These are phyloP conservation scores for Lasiosphaeria hispida DNA, from an alignment of 495 filamentous ascomycete species.

Conservation along the genomic window DNA sequence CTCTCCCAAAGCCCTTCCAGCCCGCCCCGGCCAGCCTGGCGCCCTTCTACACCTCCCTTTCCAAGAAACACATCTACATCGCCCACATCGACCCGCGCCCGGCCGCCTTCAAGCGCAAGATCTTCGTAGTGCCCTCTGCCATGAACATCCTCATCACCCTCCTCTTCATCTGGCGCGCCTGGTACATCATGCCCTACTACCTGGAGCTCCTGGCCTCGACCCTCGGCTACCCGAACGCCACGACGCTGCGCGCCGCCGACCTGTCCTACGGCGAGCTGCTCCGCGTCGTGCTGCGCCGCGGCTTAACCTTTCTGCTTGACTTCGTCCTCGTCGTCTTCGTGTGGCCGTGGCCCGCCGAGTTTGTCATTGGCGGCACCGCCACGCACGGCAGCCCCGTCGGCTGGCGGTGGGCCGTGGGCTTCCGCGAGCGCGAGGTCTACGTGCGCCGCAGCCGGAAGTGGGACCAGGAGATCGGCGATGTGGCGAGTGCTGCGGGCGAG, in stretches of 20 bases:
- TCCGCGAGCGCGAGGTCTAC: constrained; percentile 68
- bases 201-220: constrained; percentile 55
- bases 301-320: constrained; percentile 63
- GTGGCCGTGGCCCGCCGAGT: constrained; percentile 72
- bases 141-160: constrained; percentile 63
- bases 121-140: constrained; percentile 69
- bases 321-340: constrained; percentile 67
- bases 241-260: constrained; percentile 53
- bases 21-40: constrained; percentile 55
- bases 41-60: constrained; percentile 61
- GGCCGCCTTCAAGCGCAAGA: constrained; percentile 63
- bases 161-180: constrained; percentile 60
- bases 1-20: constrained; percentile 55
- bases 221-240: constrained; percentile 59
- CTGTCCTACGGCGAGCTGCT: constrained; percentile 51
- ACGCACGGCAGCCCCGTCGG: constrained; percentile 53
- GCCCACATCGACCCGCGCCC: constrained; percentile 70
- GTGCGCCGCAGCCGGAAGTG: constrained; percentile 65
- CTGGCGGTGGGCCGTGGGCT: constrained; percentile 72
- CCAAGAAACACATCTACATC: constrained; percentile 68
- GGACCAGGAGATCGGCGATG: constrained; percentile 48
- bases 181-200: constrained; percentile 63
- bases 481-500: constrained; percentile 31
- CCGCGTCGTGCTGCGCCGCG: constrained; percentile 51
- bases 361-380: constrained; percentile 57